phyloP scores from a whole-genome alignment of 2,329 filamentous ascomycete genomes.

The Monosporascus sp. region DNA sequence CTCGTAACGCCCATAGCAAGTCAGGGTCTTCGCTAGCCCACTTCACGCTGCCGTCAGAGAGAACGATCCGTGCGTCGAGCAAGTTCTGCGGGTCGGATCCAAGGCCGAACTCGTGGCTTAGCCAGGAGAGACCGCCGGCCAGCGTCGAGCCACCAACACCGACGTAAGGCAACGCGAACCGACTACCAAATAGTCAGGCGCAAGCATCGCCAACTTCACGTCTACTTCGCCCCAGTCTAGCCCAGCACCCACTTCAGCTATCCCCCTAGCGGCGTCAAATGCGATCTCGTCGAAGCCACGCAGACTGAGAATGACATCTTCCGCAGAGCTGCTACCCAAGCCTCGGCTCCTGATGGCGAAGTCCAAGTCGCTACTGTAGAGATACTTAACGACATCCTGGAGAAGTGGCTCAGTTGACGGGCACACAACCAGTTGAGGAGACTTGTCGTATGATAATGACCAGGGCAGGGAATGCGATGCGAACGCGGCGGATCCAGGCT shows the following conservation, averaged over 20 bases:
- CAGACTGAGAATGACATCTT: constrained; percentile 1
- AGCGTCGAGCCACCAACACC: constrained; percentile 1
- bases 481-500: not conserved
- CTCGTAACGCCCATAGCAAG: not conserved
- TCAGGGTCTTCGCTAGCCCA: constrained; percentile 1
- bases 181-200: not conserved
- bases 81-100: not conserved
- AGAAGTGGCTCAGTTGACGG: not conserved
- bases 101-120: constrained; percentile 1
- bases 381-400: not conserved
- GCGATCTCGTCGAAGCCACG: not conserved
- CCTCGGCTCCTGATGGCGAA: not conserved
- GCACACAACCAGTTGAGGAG: not conserved
- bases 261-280: not conserved
- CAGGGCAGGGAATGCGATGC: not conserved
- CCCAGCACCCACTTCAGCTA: not conserved
- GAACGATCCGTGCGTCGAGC: not conserved
- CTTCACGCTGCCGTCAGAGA: not conserved
- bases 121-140: not conserved
- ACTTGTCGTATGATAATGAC: not conserved
- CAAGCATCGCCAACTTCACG: not conserved
- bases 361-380: not conserved
- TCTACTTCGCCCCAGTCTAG: not conserved
- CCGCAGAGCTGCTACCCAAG: not conserved
- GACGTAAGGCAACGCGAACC: constrained; percentile 1